Conservation (phyloP, 2,329 filamentous ascomycete genomes). For the Teratosphaeria gauchensis region DNA sequence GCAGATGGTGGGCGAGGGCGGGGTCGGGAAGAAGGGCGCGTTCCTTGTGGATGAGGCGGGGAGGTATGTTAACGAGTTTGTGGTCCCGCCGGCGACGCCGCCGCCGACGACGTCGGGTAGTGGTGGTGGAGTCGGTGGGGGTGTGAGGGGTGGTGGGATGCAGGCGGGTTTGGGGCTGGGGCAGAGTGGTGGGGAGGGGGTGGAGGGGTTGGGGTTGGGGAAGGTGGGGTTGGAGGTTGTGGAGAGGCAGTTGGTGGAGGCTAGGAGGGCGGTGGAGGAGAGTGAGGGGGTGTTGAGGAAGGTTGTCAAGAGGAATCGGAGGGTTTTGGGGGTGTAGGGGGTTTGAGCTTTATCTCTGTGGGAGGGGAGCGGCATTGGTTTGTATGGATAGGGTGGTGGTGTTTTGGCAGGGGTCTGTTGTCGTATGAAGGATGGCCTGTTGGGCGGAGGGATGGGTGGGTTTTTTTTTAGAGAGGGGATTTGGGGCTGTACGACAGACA, state of each 20-base stretch:
- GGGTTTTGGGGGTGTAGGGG: constrained; percentile 18
- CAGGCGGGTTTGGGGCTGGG: constrained; percentile 16
- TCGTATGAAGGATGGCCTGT: background rate
- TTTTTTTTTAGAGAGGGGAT: too few species aligned
- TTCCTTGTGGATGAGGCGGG: constrained; percentile 29
- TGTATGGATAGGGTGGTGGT: background rate
- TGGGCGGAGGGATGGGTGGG: background rate
- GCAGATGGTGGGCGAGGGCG: constrained; percentile 29
- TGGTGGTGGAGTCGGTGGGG: background rate
- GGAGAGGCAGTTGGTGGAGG: constrained; percentile 23
- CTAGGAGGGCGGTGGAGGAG: constrained; percentile 25
- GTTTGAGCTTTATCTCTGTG: background rate
- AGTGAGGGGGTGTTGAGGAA: constrained; percentile 24
- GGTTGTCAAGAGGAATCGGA: constrained; percentile 28
- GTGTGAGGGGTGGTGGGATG: background rate
- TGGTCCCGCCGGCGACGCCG: constrained; percentile 27
- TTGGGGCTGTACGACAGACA: too few species aligned
- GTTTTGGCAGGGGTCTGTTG: too few species aligned
- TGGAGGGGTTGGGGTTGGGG: background rate
- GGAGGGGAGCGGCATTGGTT: background rate
- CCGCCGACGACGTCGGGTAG: constrained; percentile 11
- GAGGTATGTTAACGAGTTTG: constrained; percentile 29
- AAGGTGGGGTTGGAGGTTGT: constrained; percentile 16
- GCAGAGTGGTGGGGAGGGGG: constrained; percentile 12
- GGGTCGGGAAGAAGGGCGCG: constrained; percentile 25